phyloP scores from a whole-genome alignment of 2,329 filamentous ascomycete genomes.

The Nigrospora osmanthi region DNA sequence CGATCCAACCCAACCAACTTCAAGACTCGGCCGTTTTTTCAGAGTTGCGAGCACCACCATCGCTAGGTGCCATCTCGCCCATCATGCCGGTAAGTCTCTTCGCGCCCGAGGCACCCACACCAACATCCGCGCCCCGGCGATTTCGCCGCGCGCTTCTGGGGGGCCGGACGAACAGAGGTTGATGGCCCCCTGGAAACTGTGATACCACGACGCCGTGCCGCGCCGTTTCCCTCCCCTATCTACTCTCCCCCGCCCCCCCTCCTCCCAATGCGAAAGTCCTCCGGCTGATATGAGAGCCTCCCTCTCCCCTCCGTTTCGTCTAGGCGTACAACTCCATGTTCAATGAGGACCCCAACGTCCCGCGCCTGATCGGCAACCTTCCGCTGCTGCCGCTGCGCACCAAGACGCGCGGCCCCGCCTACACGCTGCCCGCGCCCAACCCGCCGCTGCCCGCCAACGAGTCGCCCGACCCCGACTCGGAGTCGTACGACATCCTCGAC shows the following conservation, averaged over 20 bases:
- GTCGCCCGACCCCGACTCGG: slow-evolving; percentile 73
- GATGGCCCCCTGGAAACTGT: too few species aligned
- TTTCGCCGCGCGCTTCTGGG: too few species aligned
- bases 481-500: slow-evolving; percentile 94
- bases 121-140: too few species aligned
- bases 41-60: slow-evolving; percentile 3
- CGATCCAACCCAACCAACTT: too few species aligned
- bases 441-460: slow-evolving; percentile 50
- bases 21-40: too few species aligned
- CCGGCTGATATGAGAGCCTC: not conserved
- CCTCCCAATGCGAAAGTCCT: too few species aligned
- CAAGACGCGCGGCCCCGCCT: slow-evolving; percentile 89
- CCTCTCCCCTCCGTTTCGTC: not conserved
- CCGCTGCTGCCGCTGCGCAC: slow-evolving; percentile 91
- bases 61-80: slow-evolving; percentile 13
- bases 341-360: slow-evolving; percentile 66
- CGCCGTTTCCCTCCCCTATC: not conserved
- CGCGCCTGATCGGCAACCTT: slow-evolving; percentile 73
- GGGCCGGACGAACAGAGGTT: too few species aligned
- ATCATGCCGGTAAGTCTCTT: slow-evolving; percentile 37
- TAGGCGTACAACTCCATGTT: slow-evolving; percentile 98
- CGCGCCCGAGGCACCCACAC: too few species aligned
- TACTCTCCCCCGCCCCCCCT: not conserved
- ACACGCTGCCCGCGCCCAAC: slow-evolving; percentile 62
- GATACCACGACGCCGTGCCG: too few species aligned